Percentiles rank a stretch among this genome's conserved stretches.
Evolutionary conservation across 148 eudicot species (phyloP).

Genomic region (Silene conica): DNA sequence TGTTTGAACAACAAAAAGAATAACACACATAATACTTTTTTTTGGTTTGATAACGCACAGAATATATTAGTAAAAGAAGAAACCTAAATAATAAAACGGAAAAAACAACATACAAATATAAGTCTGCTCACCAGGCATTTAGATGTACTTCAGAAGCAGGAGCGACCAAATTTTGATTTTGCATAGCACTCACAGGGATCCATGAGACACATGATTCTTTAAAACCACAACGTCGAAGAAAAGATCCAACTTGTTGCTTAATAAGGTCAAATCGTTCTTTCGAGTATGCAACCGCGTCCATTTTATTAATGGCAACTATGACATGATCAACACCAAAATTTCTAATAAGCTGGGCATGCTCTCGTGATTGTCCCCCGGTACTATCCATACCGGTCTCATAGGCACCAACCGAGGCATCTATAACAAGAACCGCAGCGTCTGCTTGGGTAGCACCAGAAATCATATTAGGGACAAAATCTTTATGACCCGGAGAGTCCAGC

Average conservation of each 20-base stretch:
- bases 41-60: background rate
- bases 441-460: slow-evolving; percentile 99
- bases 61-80: background rate
- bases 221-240: slow-evolving; percentile 84
- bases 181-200: slow-evolving; percentile 92
- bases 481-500: slow-evolving; percentile 95
- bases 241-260: slow-evolving; percentile 73
- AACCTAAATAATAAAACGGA: background rate
- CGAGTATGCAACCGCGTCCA: slow-evolving; percentile 86
- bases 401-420: slow-evolving; percentile 88
- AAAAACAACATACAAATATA: slow-evolving; percentile 1
- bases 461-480: slow-evolving; percentile 99
- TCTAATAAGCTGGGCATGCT: slow-evolving; percentile 90
- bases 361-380: slow-evolving; percentile 86
- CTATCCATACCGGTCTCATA: slow-evolving; percentile 86
- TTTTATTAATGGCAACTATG: slow-evolving; percentile 83
- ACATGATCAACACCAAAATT: slow-evolving; percentile 96
- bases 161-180: slow-evolving; percentile 77
- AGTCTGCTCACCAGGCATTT: slow-evolving; percentile 65
- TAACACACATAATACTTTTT: background rate
- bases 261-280: slow-evolving; percentile 74
- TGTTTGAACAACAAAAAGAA: background rate
- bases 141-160: slow-evolving; percentile 69
- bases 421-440: slow-evolving; percentile 88
- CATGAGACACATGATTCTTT: slow-evolving; percentile 73